Base-by-base conservation (phyloP, 352 stramenopile species). In the Globisporangium yorkense region DNA sequence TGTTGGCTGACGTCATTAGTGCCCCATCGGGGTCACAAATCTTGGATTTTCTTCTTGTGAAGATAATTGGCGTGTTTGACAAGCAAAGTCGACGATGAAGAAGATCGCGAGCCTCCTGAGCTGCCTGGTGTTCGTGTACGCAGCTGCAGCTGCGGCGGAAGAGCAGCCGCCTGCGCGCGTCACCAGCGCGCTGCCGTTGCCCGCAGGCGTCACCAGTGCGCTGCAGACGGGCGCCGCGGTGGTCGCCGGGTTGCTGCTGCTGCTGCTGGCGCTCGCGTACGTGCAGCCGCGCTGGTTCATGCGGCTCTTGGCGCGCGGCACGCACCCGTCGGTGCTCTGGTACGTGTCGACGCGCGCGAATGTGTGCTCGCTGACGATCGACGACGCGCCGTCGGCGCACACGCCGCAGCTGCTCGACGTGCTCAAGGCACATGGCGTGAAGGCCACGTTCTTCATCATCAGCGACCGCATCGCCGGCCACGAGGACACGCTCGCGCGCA, bases 391-490 rank as follows among this genome's bases (percentile, higher is more conserved):
- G 54, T 91, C 82, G 18, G 49, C 74, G 7, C 64, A 59, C 31
- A 94, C 85, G 33, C 60, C 75, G 31, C 67, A 69, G 46, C 84
- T 94, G 50, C 83, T 94, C 24, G 85, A 94, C 41, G 63, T 91
- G 20, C 65, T 94, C 47, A 71, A 68, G 18, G 61, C 80, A 33
- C 57, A 88, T 65, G 67, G 70, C 31, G 69, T 92, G 45, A 82
- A 78, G 45, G 85, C 85, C 51, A 92, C 84, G 52, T 94, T 94
- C 67, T 94, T 94, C 60, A 76, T 94, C 70, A 94, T 94, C 69
- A 88, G 80, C 2, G 62, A 68, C 56, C 71, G 84, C 52, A 88
- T 92, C 43, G 57, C 65, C 8, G 82, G 80, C 37, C 71, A 82
- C 48, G 84, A 94, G 59, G 68, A 89, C 10, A 70, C 88, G 12